phyloP scores from a whole-genome alignment of 441 rosid genomes.

The Daphne laureola region DNA sequence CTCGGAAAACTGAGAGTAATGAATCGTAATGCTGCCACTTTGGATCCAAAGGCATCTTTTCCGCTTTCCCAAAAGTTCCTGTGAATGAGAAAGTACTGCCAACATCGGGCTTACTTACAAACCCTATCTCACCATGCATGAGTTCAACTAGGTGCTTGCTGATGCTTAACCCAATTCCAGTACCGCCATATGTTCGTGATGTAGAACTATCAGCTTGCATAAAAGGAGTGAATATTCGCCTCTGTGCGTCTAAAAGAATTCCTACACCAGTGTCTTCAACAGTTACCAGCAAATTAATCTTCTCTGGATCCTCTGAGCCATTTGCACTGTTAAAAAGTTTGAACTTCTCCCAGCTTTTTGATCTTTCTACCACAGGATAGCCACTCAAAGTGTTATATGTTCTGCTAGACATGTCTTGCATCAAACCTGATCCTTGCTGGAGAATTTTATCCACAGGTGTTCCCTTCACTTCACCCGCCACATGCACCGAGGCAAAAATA shows the following conservation, averaged over 20 bases:
- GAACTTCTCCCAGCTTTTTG: constrained; percentile 83
- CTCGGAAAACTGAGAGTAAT: constrained; percentile 41
- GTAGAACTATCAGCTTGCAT: constrained; percentile 99
- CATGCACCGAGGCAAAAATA: constrained; percentile 80
- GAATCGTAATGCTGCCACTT: constrained; percentile 43
- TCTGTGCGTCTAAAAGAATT: constrained; percentile 71
- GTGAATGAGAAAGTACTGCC: constrained; percentile 94
- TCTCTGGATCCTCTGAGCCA: constrained; percentile 25
- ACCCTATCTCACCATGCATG: constrained; percentile 92
- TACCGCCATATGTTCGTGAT: constrained; percentile 91
- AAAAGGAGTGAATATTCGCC: constrained; percentile 83
- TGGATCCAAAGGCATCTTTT: constrained; percentile 32
- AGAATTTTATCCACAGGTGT: constrained; percentile 48
- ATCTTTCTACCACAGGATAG: constrained; percentile 66
- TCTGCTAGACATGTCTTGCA: constrained; percentile 28
- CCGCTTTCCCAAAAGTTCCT: constrained; percentile 53
- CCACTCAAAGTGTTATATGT: constrained; percentile 66
- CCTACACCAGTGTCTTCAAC: constrained; percentile 97
- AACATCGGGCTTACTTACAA: constrained; percentile 62
- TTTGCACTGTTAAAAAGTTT: constrained; percentile 23
- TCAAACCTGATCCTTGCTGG: constrained; percentile 39
- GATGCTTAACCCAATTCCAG: constrained; percentile 94
- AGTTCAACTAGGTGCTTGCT: constrained; percentile 87
- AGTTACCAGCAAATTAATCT: constrained; percentile 59
- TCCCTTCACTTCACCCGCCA: constrained; percentile 57